These are phyloP conservation scores for Physaria fendleri DNA, from an alignment of 345 rosid species.

Conservation along the genomic window DNA sequence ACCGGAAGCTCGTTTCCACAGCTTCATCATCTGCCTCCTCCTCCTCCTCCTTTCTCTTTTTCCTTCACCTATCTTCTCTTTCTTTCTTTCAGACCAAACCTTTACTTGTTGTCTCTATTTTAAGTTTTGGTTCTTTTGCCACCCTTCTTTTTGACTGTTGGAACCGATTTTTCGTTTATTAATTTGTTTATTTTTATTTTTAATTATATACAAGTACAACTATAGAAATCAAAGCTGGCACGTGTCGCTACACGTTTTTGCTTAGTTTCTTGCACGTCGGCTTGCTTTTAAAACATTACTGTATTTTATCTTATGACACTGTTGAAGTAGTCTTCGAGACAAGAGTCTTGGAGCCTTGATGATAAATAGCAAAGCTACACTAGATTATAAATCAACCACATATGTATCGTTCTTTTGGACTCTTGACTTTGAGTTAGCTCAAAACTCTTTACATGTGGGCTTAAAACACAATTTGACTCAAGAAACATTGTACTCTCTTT, in stretches of 20 bases:
- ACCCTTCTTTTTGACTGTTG: constrained; percentile 20
- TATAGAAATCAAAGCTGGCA: constrained; percentile 10
- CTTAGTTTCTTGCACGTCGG: constrained; percentile 25
- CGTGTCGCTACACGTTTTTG: constrained; percentile 19
- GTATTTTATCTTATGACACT: too few species aligned
- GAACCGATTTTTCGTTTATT: constrained; percentile 22
- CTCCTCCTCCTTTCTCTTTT: neutral
- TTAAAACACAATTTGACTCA: too few species aligned
- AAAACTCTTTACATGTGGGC: too few species aligned
- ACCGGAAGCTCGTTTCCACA: constrained; percentile 66
- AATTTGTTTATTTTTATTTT: too few species aligned
- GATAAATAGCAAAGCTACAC: too few species aligned
- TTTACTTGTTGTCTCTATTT: constrained; percentile 12
- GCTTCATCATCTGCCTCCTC: constrained; percentile 39
- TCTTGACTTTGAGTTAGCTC: too few species aligned
- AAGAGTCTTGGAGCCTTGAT: too few species aligned
- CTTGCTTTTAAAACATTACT: too few species aligned
- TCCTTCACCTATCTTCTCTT: neutral
- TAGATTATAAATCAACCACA: too few species aligned
- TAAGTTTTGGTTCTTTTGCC: constrained; percentile 13
- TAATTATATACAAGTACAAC: constrained; percentile 9
- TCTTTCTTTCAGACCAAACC: constrained; percentile 7
- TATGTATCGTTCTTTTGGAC: too few species aligned
- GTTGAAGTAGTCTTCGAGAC: too few species aligned
- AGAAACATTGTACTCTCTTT: too few species aligned